phyloP scores from a whole-genome alignment of 345 rosid genomes.

The Syzygium aqueum region DNA sequence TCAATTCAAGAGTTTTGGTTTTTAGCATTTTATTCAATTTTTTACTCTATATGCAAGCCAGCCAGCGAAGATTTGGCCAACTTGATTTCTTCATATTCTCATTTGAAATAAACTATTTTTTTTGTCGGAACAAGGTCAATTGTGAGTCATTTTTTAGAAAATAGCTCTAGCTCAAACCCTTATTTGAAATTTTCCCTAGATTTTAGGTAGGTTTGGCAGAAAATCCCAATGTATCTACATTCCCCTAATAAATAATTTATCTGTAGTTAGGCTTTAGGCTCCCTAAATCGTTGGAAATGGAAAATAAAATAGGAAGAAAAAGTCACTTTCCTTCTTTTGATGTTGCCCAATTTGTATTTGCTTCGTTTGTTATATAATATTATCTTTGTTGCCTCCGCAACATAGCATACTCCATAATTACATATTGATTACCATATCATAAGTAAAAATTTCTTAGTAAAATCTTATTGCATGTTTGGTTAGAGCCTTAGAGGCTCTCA shows the following conservation, averaged over 20 bases:
- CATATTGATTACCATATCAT: neutral
- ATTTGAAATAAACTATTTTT: neutral
- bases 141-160: neutral
- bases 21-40: neutral
- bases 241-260: neutral
- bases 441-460: neutral
- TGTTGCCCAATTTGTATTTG: neutral
- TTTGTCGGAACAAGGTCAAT: too few species aligned
- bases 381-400: neutral
- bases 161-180: accelerated
- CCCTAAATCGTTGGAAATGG: neutral
- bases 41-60: neutral
- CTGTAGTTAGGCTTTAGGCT: neutral
- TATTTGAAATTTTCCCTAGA: neutral
- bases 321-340: neutral
- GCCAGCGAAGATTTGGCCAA: accelerated
- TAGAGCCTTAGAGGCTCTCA: neutral
- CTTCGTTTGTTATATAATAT: neutral
- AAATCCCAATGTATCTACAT: neutral
- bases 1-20: neutral
- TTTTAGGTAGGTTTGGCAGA: neutral
- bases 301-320: neutral
- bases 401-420: neutral
- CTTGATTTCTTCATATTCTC: neutral
- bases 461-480: neutral